Percentiles rank a stretch among this genome's conserved stretches.
These are phyloP conservation scores for Picea glauca DNA, from an alignment of 75 land plant species.

Conservation along the genomic window DNA sequence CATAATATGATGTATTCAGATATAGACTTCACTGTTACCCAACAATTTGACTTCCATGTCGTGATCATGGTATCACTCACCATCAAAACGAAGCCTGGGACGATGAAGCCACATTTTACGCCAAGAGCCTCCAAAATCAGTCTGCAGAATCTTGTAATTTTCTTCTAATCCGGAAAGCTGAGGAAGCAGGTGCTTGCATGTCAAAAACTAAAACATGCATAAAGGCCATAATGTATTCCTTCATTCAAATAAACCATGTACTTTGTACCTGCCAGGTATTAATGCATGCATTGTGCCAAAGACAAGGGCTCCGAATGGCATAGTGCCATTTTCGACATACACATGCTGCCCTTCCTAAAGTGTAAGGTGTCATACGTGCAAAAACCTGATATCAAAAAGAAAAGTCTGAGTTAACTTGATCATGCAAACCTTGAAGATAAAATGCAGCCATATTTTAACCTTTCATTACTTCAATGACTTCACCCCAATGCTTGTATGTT, in stretches of 20 bases:
- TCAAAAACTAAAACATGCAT: neutral
- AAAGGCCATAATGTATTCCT: neutral
- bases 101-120: slow-evolving; percentile 92
- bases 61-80: slow-evolving; percentile 24
- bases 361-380: slow-evolving; percentile 69
- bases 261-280: slow-evolving; percentile 91
- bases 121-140: slow-evolving; percentile 84
- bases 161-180: slow-evolving; percentile 66
- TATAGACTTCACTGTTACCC: neutral
- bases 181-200: slow-evolving; percentile 14
- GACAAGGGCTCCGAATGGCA: slow-evolving; percentile 69
- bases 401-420: neutral
- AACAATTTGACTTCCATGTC: slow-evolving; percentile 2
- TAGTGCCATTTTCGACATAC: slow-evolving; percentile 98
- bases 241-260: neutral
- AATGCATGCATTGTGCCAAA: slow-evolving; percentile 92
- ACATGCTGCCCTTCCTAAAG: slow-evolving; percentile 83
- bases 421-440: neutral
- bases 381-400: slow-evolving; percentile 56
- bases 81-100: slow-evolving; percentile 90
- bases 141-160: slow-evolving; percentile 59
- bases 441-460: neutral
- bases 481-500: neutral
- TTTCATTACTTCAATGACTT: neutral
- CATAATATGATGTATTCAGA: slow-evolving; percentile 2